Base-by-base conservation (phyloP, 352 stramenopile genomes). In the Blastocystis sp. region DNA sequence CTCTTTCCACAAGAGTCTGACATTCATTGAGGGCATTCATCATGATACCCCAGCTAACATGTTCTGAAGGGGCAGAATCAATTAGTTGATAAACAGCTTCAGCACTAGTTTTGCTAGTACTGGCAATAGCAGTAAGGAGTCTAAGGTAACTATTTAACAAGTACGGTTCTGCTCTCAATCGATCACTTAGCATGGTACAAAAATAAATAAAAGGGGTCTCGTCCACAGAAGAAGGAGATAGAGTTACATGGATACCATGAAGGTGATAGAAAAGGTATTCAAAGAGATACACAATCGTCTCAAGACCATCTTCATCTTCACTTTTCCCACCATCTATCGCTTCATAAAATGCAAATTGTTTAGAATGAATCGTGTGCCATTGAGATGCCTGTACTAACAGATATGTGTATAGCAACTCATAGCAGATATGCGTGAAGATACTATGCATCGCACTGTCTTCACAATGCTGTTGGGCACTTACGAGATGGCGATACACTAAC, bases 71-170 rank as follows among this genome's bases (percentile, higher is more conserved):
- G 41, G 73, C 73, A 26, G 59, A 69, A 4, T 85, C 73, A 43
- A 85, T 85, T 50, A 85, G 68, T 34, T 66, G n/a, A 30, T 85
- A 85, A n/a, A 85, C 73, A n/a, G 73, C 73, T 9, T 85, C 73
- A 3, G 73, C 73, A 30, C 20, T 53, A 8, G 18, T 4, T 11
- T 37, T 41, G 8, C 43, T 66, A 4, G 73, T 85, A n/a, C 55
- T 43, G 0, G 73, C 73, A 24, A 85, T 85, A 3, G 73, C 45
- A 20, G 73, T 30, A 3, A 85, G 73, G 16, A 85, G 50, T 37
- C 63, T 41, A 26, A 85, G 13, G 39, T 85, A 85, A 55, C 43
- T 59, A n/a, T 85, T 85, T 30, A 85, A 85, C 30, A 85, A 43
- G 39, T 85, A 85, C 43, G 73, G 73, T n/a, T 85, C 73, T 24